A percentile compares a stretch with the other conserved stretches of the same genome.
phyloP scores from a whole-genome alignment of 169 alveolate species.

The Cryptosporidium parvum region DNA sequence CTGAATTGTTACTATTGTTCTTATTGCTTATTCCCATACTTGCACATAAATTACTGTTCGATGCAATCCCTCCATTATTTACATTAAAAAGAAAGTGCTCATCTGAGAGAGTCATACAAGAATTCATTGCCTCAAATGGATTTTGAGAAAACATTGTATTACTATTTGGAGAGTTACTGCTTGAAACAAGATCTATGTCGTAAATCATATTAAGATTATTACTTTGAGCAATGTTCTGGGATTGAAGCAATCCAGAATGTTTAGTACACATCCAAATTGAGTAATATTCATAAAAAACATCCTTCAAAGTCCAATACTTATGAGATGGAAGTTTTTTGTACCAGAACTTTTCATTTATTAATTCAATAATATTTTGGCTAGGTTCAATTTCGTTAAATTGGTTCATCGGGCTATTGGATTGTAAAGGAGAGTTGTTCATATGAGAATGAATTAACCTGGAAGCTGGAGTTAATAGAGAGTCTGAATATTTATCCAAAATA shows the following conservation, averaged over 20 bases:
- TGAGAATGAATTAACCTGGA: conserved; percentile 6
- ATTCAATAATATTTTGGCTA: background rate
- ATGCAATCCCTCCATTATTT: background rate
- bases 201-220: background rate
- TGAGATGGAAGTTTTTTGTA: conserved; percentile 40
- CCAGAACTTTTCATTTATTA: conserved; percentile 38
- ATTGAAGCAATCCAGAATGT: background rate
- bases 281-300: conserved; percentile 60
- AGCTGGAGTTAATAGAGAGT: conserved; percentile 60
- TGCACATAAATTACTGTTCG: background rate
- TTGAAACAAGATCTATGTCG: background rate
- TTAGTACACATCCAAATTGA: conserved; percentile 44
- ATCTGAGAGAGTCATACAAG: conserved; percentile 19
- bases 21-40: background rate
- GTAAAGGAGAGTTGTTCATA: background rate
- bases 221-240: background rate
- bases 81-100: background rate
- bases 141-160: conserved; percentile 48
- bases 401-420: conserved; percentile 1
- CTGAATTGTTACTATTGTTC: background rate
- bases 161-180: conserved; percentile 25
- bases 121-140: conserved; percentile 62
- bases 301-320: conserved; percentile 44
- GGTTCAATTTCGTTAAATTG: background rate
- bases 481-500: conserved; percentile 58